A percentile compares a stretch with the other conserved stretches of the same genome.
Evolutionary conservation across 129 eudicot species (phyloP).

Genomic region (Cynara cardunculus): DNA sequence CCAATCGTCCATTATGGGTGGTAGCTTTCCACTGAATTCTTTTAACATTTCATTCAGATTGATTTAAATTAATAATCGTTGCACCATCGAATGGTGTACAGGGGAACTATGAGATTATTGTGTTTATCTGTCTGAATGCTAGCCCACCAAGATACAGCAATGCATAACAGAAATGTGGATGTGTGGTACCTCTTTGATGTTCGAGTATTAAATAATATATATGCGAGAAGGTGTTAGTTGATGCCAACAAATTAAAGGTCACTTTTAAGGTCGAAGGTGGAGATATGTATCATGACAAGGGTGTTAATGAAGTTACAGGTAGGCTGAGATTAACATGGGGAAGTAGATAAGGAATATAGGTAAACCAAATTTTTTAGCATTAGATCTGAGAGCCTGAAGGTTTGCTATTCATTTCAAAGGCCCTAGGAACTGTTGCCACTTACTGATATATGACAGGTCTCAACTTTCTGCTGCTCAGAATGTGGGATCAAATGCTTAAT

Average conservation of each 20-base stretch:
- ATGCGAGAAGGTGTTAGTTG: background rate
- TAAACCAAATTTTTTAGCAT: background rate
- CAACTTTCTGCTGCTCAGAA: background rate
- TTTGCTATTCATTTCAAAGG: background rate
- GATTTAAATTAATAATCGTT: background rate
- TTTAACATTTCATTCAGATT: background rate
- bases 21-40: background rate
- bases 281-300: background rate
- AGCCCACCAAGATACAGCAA: background rate
- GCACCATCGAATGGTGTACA: background rate
- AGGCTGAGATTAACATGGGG: background rate
- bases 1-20: background rate
- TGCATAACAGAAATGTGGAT: background rate
- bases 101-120: background rate
- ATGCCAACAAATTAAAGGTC: background rate
- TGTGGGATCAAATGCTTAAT: background rate
- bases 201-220: background rate
- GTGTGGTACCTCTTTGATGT: background rate
- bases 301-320: background rate
- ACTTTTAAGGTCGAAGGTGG: background rate
- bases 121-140: slow-evolving; percentile 2
- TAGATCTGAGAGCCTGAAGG: background rate
- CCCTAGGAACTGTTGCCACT: background rate
- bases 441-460: background rate
- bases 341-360: background rate